Evolutionary conservation across 345 rosid genomes (phyloP).

Genomic region (Laguncularia racemosa): DNA sequence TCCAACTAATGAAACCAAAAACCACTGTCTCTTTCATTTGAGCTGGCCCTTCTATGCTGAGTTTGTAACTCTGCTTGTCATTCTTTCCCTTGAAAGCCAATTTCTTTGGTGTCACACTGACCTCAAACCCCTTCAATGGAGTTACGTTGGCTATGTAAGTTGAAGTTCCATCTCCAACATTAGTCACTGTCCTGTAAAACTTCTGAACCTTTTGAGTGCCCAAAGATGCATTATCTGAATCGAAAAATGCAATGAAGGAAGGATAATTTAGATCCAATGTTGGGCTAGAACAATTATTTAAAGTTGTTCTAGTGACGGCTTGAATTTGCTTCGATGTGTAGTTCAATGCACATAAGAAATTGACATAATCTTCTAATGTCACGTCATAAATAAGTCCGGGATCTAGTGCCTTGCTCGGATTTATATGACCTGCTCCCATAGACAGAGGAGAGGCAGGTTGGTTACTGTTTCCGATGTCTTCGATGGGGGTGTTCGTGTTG

Average conservation of each 20-base stretch:
- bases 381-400: conserved; percentile 51
- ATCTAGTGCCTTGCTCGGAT: conserved; percentile 46
- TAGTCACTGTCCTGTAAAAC: conserved; percentile 48
- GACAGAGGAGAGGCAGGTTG: conserved; percentile 30
- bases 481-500: conserved; percentile 17
- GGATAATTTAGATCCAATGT: conserved; percentile 51
- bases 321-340: conserved; percentile 36
- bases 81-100: conserved; percentile 32
- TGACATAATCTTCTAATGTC: conserved; percentile 30
- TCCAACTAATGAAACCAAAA: conserved; percentile 44
- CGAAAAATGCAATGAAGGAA: conserved; percentile 41
- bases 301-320: conserved; percentile 32
- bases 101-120: conserved; percentile 25
- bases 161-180: conserved; percentile 28
- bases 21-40: conserved; percentile 3
- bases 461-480: conserved; percentile 14
- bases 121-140: conserved; percentile 19
- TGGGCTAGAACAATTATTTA: conserved; percentile 26
- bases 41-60: conserved; percentile 27
- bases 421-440: conserved; percentile 52
- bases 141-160: conserved; percentile 29
- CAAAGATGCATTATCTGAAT: background rate
- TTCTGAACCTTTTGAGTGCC: conserved; percentile 8
- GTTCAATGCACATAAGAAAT: conserved; percentile 39
- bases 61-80: conserved; percentile 34